phyloP scores from a whole-genome alignment of 1,284 basidiomycete species.

The Mixia osmundae region DNA sequence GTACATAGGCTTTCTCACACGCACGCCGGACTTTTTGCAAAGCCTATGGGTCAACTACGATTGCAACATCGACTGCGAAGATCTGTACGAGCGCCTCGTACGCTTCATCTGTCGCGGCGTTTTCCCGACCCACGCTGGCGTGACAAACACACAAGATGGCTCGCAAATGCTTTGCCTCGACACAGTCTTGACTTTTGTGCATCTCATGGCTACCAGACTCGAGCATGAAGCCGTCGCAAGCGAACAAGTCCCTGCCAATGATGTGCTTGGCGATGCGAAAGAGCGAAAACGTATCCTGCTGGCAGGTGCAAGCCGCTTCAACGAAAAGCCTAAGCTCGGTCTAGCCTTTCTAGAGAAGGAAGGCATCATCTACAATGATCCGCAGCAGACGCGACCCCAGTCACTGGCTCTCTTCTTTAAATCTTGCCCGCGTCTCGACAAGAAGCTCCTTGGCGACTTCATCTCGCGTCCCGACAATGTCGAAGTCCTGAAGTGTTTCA shows the following conservation, averaged over 20 bases:
- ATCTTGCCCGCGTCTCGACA: constrained; percentile 64
- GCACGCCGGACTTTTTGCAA: constrained; percentile 65
- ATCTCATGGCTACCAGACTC: constrained; percentile 61
- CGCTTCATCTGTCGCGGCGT: constrained; percentile 42
- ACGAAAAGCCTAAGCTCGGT: constrained; percentile 82
- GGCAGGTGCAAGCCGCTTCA: constrained; percentile 68
- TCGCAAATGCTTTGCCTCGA: constrained; percentile 78
- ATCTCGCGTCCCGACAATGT: constrained; percentile 71
- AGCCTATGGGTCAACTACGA: constrained; percentile 93
- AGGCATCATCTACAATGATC: constrained; percentile 36
- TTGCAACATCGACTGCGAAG: constrained; percentile 88
- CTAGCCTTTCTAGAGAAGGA: constrained; percentile 76
- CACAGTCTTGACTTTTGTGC: constrained; percentile 60
- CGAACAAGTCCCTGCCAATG: constrained; percentile 3
- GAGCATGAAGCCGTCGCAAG: constrained; percentile 30
- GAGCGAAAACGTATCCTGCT: constrained; percentile 67
- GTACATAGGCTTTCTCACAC: constrained; percentile 54
- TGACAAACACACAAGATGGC: constrained; percentile 32
- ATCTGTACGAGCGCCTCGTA: constrained; percentile 76
- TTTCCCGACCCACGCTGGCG: constrained; percentile 2
- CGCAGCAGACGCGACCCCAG: constrained; percentile 29
- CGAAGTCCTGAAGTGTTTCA: constrained; percentile 65
- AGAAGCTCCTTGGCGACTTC: constrained; percentile 81
- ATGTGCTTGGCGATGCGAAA: constrained; percentile 44
- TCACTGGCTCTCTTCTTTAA: constrained; percentile 59